Conservation (phyloP, 2,329 filamentous ascomycete species). For the Epichloe amarillans region DNA sequence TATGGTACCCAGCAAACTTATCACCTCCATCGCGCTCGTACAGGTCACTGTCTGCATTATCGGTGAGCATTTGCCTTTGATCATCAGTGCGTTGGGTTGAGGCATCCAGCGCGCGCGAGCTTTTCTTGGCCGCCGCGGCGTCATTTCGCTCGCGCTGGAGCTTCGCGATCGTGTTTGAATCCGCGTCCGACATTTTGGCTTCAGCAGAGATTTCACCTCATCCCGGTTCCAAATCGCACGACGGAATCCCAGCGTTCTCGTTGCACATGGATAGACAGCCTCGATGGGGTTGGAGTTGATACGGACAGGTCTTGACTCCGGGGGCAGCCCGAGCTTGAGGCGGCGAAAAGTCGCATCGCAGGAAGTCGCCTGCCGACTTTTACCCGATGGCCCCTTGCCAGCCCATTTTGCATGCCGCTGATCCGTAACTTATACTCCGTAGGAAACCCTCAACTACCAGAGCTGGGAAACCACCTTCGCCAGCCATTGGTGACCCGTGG, state of each 20-base stretch:
- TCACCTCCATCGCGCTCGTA: conserved; percentile 69
- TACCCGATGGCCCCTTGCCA: conserved; percentile 14
- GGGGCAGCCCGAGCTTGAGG: conserved; percentile 6
- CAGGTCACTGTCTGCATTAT: conserved; percentile 75
- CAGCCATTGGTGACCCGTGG: too few relatives aligned
- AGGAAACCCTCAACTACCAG: background rate
- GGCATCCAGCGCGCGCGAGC: conserved; percentile 65
- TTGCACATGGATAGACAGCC: conserved; percentile 22
- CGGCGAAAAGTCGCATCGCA: conserved; percentile 19
- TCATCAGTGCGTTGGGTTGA: conserved; percentile 74
- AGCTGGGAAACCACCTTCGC: background rate
- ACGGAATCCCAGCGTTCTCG: conserved; percentile 19
- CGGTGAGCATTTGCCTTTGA: conserved; percentile 83
- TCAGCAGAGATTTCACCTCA: conserved; percentile 23
- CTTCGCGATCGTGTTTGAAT: conserved; percentile 77
- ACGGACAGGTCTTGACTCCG: background rate
- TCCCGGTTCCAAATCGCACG: conserved; percentile 29
- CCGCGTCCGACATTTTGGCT: conserved; percentile 56
- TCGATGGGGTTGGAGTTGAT: conserved; percentile 11
- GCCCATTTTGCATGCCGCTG: background rate
- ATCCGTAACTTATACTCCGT: background rate
- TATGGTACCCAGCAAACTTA: conserved; percentile 82
- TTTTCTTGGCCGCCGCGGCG: conserved; percentile 63
- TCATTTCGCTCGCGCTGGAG: conserved; percentile 90
- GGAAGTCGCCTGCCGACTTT: conserved; percentile 15